Percentiles rank a stretch among this genome's conserved stretches.
Evolutionary conservation across 768 basidiomycete genomes (phyloP).

Genomic region (Pisolithus tinctorius): DNA sequence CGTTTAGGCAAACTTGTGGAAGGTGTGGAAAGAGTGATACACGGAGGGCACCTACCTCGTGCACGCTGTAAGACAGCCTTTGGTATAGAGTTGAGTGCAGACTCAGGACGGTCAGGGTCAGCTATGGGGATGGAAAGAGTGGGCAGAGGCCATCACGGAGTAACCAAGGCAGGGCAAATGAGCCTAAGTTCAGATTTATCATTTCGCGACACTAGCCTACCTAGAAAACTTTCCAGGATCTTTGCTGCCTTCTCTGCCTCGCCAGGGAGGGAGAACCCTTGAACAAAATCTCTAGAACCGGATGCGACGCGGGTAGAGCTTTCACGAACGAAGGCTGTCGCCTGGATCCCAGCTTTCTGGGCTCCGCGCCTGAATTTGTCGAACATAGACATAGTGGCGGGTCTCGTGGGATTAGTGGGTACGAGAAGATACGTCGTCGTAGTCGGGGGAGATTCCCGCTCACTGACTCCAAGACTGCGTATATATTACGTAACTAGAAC

Average conservation of each 20-base stretch:
- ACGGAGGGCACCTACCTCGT: slow-evolving; percentile 49
- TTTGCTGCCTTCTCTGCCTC: slow-evolving; percentile 93
- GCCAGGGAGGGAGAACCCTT: slow-evolving; percentile 83
- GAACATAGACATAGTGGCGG: slow-evolving; percentile 46
- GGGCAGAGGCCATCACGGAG: neutral
- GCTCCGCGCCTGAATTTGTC: slow-evolving; percentile 79
- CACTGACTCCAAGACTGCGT: too few species aligned
- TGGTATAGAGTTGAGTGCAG: slow-evolving; percentile 90
- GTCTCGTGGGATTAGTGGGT: too few species aligned
- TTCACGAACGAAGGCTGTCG: slow-evolving; percentile 65
- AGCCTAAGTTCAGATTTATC: slow-evolving; percentile 1
- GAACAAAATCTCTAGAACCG: slow-evolving; percentile 72
- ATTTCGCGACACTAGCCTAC: slow-evolving; percentile 32
- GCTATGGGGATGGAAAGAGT: slow-evolving; percentile 39
- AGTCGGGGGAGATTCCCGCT: too few species aligned
- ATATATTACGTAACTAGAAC: too few species aligned
- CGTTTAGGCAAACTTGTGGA: neutral
- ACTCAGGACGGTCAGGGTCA: slow-evolving; percentile 79
- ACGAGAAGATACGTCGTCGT: too few species aligned
- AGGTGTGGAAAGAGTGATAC: neutral
- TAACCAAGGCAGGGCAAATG: slow-evolving; percentile 1
- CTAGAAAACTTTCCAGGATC: slow-evolving; percentile 87
- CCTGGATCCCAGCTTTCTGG: slow-evolving; percentile 76
- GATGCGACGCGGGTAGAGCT: slow-evolving; percentile 63
- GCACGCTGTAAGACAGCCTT: slow-evolving; percentile 87